A percentile compares a stretch with the other conserved stretches of the same genome.
Evolutionary conservation across 106 monocot species (phyloP).

Genomic region (Dendrobium huoshanense): DNA sequence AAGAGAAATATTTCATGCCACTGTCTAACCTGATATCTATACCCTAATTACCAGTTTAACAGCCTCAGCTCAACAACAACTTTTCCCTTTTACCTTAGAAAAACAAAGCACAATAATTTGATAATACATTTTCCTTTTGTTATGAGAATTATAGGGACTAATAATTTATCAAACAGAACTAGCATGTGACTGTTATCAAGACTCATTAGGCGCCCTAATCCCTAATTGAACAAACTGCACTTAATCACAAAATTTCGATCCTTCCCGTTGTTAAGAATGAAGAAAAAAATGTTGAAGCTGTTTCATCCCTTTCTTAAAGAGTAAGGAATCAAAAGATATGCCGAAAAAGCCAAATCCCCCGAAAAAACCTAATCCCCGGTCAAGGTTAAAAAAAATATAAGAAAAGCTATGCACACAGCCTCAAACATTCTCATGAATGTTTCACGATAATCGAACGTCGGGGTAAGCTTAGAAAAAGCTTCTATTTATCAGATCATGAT

Average conservation of each 20-base stretch:
- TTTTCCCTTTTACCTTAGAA: background rate
- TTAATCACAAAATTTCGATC: background rate
- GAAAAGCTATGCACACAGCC: background rate
- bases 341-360: background rate
- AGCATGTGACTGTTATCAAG: background rate
- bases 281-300: background rate
- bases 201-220: background rate
- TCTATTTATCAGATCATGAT: background rate
- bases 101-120: background rate
- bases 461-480: background rate
- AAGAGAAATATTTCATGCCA: background rate
- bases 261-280: background rate
- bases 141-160: background rate
- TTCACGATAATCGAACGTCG: background rate
- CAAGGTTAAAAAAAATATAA: background rate
- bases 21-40: background rate
- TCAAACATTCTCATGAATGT: background rate
- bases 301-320: background rate
- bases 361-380: background rate
- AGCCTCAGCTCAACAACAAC: background rate
- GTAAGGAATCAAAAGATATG: background rate
- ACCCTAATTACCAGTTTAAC: background rate
- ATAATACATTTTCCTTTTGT: background rate
- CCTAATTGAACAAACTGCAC: background rate
- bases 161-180: background rate